Evolutionary conservation across 768 basidiomycete species (phyloP).

Genomic region (Rhizopogon vesiculosus): DNA sequence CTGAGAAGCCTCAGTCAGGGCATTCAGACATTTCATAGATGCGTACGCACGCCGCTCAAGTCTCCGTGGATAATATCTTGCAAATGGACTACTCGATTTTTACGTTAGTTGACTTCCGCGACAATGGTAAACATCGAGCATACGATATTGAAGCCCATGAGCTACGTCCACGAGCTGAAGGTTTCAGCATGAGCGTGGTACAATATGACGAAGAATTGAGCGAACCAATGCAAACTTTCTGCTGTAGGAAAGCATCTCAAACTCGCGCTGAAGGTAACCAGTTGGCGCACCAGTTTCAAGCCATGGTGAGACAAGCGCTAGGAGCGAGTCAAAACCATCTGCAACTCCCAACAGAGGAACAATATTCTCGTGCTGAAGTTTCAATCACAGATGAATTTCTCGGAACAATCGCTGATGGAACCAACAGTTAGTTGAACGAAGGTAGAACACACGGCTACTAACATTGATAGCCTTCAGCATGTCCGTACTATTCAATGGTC

Average conservation of each 20-base stretch:
- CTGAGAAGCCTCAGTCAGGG: background rate
- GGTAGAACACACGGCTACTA: too few species aligned
- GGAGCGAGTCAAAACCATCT: slow-evolving; percentile 19
- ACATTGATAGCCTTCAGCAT: too few species aligned
- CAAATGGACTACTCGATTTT: slow-evolving; percentile 14
- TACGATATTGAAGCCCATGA: background rate
- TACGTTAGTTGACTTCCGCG: background rate
- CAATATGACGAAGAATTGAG: slow-evolving; percentile 29
- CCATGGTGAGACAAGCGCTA: slow-evolving; percentile 31
- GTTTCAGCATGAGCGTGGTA: slow-evolving; percentile 2
- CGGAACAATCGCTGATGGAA: too few species aligned
- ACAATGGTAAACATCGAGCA: slow-evolving; percentile 2
- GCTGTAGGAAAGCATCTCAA: background rate
- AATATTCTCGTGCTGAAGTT: too few species aligned
- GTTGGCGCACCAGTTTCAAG: slow-evolving; percentile 22
- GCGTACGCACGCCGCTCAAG: slow-evolving; percentile 21
- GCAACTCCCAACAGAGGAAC: too few species aligned
- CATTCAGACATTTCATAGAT: background rate
- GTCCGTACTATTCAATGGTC: too few species aligned
- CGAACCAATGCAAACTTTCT: slow-evolving; percentile 37
- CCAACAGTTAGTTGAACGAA: too few species aligned
- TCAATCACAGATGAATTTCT: too few species aligned
- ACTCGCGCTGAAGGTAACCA: slow-evolving; percentile 13
- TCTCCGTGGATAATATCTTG: slow-evolving; percentile 20
- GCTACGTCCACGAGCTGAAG: background rate